Evolutionary conservation across 257 asterid species (phyloP).

Genomic region (Fraxinus americana): DNA sequence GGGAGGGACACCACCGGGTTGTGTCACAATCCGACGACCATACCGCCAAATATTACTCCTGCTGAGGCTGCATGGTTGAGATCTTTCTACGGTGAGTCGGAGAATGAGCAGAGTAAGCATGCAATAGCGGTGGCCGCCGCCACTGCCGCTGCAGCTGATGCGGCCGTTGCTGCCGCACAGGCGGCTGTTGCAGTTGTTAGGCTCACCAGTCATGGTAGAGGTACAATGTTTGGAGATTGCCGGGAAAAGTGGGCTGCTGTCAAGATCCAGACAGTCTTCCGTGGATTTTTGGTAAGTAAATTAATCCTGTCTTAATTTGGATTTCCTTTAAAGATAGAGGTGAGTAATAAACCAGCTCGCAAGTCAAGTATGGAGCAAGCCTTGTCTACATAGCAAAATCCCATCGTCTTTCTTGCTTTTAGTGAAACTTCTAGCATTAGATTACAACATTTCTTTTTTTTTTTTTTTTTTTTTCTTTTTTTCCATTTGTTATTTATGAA

Average conservation of each 20-base stretch:
- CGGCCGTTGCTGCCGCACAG: constrained; percentile 80
- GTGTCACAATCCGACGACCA: constrained; percentile 57
- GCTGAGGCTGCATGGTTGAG: constrained; percentile 81
- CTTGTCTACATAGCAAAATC: too few relatives aligned
- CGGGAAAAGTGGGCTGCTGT: constrained; percentile 63
- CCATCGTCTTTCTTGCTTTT: too few relatives aligned
- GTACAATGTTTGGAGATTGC: constrained; percentile 34
- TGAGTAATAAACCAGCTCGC: too few relatives aligned
- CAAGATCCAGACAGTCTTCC: constrained; percentile 65
- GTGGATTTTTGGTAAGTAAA: constrained; percentile 68
- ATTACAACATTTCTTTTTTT: background rate
- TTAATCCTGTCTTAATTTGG: background rate
- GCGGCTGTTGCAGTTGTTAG: constrained; percentile 82
- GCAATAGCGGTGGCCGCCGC: constrained; percentile 96
- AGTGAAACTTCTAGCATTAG: too few relatives aligned
- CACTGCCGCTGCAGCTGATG: constrained; percentile 86
- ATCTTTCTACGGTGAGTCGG: constrained; percentile 51
- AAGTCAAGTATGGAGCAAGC: too few relatives aligned
- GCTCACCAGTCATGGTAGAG: constrained; percentile 67
- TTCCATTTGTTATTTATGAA: background rate
- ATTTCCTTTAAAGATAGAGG: too few relatives aligned
- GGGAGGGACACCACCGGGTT: constrained; percentile 32
- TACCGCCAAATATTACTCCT: constrained; percentile 74
- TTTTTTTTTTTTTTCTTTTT: background rate
- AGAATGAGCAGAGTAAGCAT: constrained; percentile 73